Percentiles rank a stretch among this genome's conserved stretches.
Conservation (phyloP, 139 green algal species). For the Zygnema cylindricum region DNA sequence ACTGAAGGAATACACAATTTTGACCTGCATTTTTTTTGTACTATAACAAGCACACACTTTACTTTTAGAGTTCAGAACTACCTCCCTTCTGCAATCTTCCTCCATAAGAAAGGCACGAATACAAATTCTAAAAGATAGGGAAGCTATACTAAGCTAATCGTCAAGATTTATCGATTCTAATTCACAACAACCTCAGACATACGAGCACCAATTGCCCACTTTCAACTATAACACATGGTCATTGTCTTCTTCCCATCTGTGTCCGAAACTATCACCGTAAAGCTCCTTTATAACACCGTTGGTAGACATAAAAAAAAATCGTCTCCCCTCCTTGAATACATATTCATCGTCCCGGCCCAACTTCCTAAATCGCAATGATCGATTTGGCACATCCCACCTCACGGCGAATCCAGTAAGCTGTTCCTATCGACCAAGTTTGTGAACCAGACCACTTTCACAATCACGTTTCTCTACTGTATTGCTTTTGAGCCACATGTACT, state of each 20-base stretch:
- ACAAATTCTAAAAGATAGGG: too few relatives aligned
- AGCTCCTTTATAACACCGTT: constrained; percentile 27
- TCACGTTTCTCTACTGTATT: background rate
- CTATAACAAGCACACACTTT: too few relatives aligned
- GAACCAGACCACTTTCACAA: background rate
- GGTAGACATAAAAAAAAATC: constrained; percentile 2
- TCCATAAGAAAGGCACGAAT: too few relatives aligned
- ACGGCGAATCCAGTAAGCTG: background rate
- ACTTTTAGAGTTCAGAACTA: too few relatives aligned
- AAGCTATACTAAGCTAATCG: too few relatives aligned
- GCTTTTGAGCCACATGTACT: background rate
- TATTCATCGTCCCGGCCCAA: background rate
- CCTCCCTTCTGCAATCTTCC: too few relatives aligned
- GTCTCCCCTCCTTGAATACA: background rate
- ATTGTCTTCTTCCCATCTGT: background rate
- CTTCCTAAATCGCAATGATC: background rate
- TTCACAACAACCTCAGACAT: too few relatives aligned
- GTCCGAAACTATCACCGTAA: background rate
- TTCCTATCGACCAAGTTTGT: background rate
- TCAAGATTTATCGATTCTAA: too few relatives aligned
- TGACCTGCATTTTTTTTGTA: too few relatives aligned
- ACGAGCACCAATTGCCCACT: too few relatives aligned
- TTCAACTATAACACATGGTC: too few relatives aligned
- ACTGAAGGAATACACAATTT: too few relatives aligned
- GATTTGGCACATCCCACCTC: background rate